These are phyloP conservation scores for Lichtheimia corymbifera DNA, from an alignment of 371 early-diverging fungal species.

Conservation along the genomic window DNA sequence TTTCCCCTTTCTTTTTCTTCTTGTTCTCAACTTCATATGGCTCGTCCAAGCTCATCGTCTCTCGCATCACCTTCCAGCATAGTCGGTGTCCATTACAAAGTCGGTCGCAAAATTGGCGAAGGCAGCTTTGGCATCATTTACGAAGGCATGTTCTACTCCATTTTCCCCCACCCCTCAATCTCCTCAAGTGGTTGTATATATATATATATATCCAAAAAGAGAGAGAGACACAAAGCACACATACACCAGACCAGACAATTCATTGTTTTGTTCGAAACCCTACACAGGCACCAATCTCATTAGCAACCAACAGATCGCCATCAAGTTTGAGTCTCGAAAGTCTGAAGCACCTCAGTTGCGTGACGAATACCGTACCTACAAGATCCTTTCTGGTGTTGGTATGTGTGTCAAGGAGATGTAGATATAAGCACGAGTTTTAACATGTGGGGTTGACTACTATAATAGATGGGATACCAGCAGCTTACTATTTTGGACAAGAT, in stretches of 20 bases:
- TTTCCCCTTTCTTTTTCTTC: background rate
- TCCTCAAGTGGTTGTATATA: background rate
- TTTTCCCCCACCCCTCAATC: background rate
- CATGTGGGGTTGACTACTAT: constrained; percentile 32
- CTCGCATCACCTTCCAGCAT: constrained; percentile 36
- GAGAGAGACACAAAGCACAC: background rate
- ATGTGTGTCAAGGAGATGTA: constrained; percentile 26
- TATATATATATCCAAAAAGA: too few relatives aligned
- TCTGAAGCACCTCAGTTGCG: constrained; percentile 92
- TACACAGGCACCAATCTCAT: constrained; percentile 66
- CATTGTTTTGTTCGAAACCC: background rate
- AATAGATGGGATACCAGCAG: constrained; percentile 77
- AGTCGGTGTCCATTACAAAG: constrained; percentile 90
- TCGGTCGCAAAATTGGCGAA: constrained; percentile 93
- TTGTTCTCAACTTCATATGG: background rate
- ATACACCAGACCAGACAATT: background rate
- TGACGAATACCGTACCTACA: constrained; percentile 91
- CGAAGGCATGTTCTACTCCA: constrained; percentile 65
- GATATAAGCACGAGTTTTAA: background rate
- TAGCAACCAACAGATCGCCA: constrained; percentile 83
- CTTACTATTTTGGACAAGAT: constrained; percentile 92
- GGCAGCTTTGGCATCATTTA: constrained; percentile 95
- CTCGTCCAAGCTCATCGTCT: constrained; percentile 22
- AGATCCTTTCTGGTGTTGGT: constrained; percentile 78
- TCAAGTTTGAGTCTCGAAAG: constrained; percentile 94